These are phyloP conservation scores for Lasiodiplodia sp. DNA, from an alignment of 2,329 filamentous ascomycete species.

Conservation along the genomic window DNA sequence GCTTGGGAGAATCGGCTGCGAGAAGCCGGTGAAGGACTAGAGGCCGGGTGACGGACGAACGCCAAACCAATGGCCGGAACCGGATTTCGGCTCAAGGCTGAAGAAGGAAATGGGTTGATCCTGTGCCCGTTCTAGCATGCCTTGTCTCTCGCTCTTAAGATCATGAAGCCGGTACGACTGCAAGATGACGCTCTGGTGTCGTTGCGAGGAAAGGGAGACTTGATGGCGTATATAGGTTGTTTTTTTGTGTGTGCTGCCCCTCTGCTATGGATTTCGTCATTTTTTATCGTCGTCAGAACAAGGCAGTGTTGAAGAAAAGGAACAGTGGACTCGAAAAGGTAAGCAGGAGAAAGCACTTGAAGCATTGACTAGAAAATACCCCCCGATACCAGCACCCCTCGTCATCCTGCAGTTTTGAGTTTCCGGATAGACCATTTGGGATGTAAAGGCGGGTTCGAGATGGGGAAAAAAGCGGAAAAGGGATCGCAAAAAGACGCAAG, in stretches of 20 bases:
- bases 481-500: not conserved
- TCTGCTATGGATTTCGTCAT: not conserved
- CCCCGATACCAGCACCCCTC: not conserved
- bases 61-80: slow-evolving; percentile 10
- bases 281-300: slow-evolving; percentile 9
- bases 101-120: slow-evolving; percentile 13
- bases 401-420: slow-evolving; percentile 1
- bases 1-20: slow-evolving; percentile 81
- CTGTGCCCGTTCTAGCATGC: not conserved
- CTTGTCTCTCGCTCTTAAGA: not conserved
- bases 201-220: slow-evolving; percentile 14
- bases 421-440: slow-evolving; percentile 9
- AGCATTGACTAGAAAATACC: slow-evolving; percentile 26
- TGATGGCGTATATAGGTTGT: slow-evolving; percentile 20
- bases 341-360: slow-evolving; percentile 1
- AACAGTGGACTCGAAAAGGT: not conserved
- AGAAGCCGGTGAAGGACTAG: slow-evolving; percentile 62
- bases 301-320: slow-evolving; percentile 3
- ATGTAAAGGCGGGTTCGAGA: slow-evolving; percentile 2
- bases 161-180: not conserved
- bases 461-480: not conserved
- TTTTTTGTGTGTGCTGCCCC: not conserved
- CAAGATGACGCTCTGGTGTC: not conserved
- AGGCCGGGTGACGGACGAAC: not conserved
- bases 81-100: slow-evolving; percentile 17